Evolutionary conservation across 1,284 basidiomycete genomes (phyloP), one percentile per base, ranked within the genome.

Genomic region (Microbotryum lychnidis-dioicae): DNA sequence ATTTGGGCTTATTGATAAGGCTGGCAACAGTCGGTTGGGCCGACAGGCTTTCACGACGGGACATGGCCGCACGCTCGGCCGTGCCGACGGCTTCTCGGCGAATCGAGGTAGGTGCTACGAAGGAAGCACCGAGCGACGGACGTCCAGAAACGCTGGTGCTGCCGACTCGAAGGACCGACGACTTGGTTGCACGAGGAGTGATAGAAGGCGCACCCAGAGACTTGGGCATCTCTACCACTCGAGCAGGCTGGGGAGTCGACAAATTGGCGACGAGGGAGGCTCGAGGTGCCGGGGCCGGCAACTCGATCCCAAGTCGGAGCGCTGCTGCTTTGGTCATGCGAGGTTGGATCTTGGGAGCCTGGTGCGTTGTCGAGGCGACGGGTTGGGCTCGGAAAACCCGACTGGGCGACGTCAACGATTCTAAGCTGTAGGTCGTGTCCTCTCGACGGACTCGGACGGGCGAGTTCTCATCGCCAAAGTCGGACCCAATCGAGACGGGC

Each of bases 311-410:
- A 58, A 76, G 73, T 6, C 89, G 83, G 6, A 91, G 80, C 5
- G 86, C 83, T 0, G 90, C 87, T 0, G 87, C 84, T 58, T 83
- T 83, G 9, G 87, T 86, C 61, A 83, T 84, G 46, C 89, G 84
- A 0, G 90, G 90, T 27, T 83, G 79, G 63, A 89, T 88, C 65
- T 84, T 81, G 0, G 89, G 87, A 20, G 77, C 73, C 4, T 72
- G 74, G 66, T 80, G 80, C 0, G 86, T 42, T 42, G 37, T 83
- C 8, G 80, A 68, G 0, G 89, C 89, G 0, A 88, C 70, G 0
- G 80, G 74, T n/a, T 88, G 84, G 6, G 89, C 89, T 56, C 79
- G 82, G 78, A 90, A 91, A 21, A 53, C 47, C 37, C 0, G 62
- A 63, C 10, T 27, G 6, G 42, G 29, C 2, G 65, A 62, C 6